Conservation (phyloP, 768 basidiomycete genomes). For the Hortiboletus flavorubellus region DNA sequence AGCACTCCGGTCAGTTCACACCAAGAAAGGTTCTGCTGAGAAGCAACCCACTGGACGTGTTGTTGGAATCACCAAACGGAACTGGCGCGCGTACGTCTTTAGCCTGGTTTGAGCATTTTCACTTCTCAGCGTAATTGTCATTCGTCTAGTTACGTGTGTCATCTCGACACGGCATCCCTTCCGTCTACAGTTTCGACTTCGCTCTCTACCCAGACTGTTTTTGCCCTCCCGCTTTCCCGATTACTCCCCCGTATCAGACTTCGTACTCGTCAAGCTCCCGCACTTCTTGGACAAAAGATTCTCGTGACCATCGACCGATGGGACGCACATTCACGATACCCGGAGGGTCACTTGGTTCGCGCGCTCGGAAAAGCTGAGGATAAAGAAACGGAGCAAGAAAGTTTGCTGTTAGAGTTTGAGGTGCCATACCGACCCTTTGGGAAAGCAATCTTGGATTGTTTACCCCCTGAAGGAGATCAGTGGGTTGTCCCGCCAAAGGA, state of each 20-base stretch:
- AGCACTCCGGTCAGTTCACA: constrained; percentile 26
- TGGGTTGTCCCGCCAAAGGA: constrained; percentile 91
- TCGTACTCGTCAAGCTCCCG: constrained; percentile 90
- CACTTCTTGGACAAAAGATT: constrained; percentile 89
- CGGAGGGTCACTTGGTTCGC: constrained; percentile 95
- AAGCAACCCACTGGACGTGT: constrained; percentile 90
- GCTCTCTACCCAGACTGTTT: constrained; percentile 83
- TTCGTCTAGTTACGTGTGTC: constrained; percentile 77
- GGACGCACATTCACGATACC: constrained; percentile 84
- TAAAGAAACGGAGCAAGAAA: constrained; percentile 96
- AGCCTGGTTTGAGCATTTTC: background rate
- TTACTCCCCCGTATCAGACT: constrained; percentile 91
- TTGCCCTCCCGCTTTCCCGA: constrained; percentile 90
- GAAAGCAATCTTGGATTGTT: constrained; percentile 88
- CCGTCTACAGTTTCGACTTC: constrained; percentile 76
- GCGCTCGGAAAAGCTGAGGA: constrained; percentile 87
- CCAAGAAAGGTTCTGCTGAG: constrained; percentile 40
- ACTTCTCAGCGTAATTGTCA: background rate
- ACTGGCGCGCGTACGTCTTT: constrained; percentile 83
- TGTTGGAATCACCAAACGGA: constrained; percentile 90
- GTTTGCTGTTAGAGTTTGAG: constrained; percentile 88
- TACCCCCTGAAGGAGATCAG: constrained; percentile 83
- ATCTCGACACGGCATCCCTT: constrained; percentile 87
- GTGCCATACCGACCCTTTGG: constrained; percentile 96
- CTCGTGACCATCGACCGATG: constrained; percentile 94